Evolutionary conservation across 176 grass and related monocot species (phyloP).

Genomic region (Thinopyrum elongatum): DNA sequence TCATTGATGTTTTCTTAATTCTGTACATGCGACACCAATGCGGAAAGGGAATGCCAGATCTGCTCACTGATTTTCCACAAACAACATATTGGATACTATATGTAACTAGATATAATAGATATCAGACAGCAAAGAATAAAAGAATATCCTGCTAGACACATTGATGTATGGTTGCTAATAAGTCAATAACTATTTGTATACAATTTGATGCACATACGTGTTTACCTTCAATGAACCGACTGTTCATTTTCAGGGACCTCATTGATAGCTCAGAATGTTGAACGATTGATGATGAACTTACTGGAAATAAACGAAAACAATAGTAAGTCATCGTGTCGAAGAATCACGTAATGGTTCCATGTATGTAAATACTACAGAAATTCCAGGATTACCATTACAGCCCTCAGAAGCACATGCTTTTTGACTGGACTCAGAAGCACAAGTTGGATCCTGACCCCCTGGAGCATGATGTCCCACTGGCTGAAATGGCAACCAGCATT

Average conservation of each 20-base stretch:
- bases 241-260: constrained; percentile 79
- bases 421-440: constrained; percentile 22
- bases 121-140: constrained; percentile 17
- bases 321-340: constrained; percentile 18
- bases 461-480: constrained; percentile 31
- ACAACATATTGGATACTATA: not conserved
- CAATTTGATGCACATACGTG: not conserved
- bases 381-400: constrained; percentile 43
- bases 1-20: not conserved
- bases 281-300: constrained; percentile 91
- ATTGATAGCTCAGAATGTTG: constrained; percentile 68
- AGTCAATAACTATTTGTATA: constrained; percentile 15
- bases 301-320: constrained; percentile 47
- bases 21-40: not conserved
- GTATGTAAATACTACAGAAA: not conserved
- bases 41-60: not conserved
- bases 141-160: constrained; percentile 25
- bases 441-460: constrained; percentile 30
- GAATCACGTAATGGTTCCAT: constrained; percentile 15
- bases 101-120: too few species aligned
- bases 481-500: constrained; percentile 29
- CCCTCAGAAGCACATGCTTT: constrained; percentile 27
- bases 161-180: constrained; percentile 10
- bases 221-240: constrained; percentile 83
- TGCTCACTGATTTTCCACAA: not conserved